Evolutionary conservation across 1,139 yeast species (phyloP), one percentile per base, ranked within the genome.

Genomic region (Yamadazyma dendronema): DNA sequence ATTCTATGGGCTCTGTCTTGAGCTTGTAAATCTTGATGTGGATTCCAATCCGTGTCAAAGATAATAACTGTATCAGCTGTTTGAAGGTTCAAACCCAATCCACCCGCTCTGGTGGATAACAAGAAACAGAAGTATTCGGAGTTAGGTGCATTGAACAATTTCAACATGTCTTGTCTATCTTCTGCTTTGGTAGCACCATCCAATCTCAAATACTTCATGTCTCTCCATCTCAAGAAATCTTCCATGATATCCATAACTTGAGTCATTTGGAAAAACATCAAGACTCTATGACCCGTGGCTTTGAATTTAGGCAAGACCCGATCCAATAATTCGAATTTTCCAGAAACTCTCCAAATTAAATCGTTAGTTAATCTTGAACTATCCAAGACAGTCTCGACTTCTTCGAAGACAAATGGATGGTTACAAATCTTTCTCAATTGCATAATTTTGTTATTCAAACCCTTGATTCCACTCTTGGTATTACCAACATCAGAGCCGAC

Each of bases 321-420:
- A 52, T 84, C 90, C 41, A 86, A 68, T 36, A 86, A 62, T 57
- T 86, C 94, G 57, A 86, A 84, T 56, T 86, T 86, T 49, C 95
- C 95, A 8, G 82, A 76, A 31, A 71, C 76, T 62, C 88, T 73
- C 92, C 92, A 84, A 42, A 84, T 82, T 42, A 74, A 65, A 48
- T 81, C 84, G 52, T 83, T 82, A 1, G 88, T 83, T 48, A 75
- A 79, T 39, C 72, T 72, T 0, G 75, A 63, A 14, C 97, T 96
- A 56, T 90, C 88, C 36, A 92, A 78, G 46, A 87, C 72, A 44
- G 81, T 79, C 63, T 92, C 98, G 33, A 92, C 95, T 49, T 89
- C 97, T 56, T 87, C 96, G 61, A 88, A 92, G 12, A 92, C 97
- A 67, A 84, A 92, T 1, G 98, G 98, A 68, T 92, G 98, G 59